phyloP scores from a whole-genome alignment of 345 rosid genomes.

The Gossypium australe region DNA sequence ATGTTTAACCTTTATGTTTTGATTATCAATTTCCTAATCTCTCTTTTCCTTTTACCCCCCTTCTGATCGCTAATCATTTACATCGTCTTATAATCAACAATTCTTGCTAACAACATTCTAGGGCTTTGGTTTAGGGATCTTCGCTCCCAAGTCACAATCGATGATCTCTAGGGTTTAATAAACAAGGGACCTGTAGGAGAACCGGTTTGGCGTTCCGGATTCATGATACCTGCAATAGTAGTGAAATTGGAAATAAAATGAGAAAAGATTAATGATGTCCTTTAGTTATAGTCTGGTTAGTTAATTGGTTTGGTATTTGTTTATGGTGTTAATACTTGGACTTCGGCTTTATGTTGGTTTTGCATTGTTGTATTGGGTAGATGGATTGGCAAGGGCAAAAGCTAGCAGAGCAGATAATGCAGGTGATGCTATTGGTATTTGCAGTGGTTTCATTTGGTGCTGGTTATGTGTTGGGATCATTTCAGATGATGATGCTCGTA shows the following conservation, averaged over 20 bases:
- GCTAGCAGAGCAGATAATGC: constrained; percentile 90
- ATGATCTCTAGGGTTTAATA: not conserved
- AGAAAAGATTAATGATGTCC: not conserved
- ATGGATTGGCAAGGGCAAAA: constrained; percentile 99
- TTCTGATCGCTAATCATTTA: not conserved
- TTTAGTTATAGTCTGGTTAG: not conserved
- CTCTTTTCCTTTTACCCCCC: not conserved
- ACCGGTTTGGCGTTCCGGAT: not conserved
- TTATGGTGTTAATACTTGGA: not conserved
- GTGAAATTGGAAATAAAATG: not conserved
- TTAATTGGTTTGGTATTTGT: not conserved
- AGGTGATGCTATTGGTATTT: constrained; percentile 58
- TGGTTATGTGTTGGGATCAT: constrained; percentile 60
- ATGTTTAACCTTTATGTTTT: not conserved
- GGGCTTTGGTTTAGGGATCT: not conserved
- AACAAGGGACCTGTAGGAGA: not conserved
- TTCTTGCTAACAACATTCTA: not conserved
- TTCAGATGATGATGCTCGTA: constrained; percentile 64
- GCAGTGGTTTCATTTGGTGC: constrained; percentile 47
- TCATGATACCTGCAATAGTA: not conserved
- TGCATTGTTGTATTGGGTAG: constrained; percentile 9
- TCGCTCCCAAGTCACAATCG: not conserved
- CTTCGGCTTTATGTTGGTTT: not conserved
- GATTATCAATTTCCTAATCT: not conserved
- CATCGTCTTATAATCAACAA: no score